Base-by-base conservation (phyloP, 805 yeast species). In the Naumovozyma castellii region DNA sequence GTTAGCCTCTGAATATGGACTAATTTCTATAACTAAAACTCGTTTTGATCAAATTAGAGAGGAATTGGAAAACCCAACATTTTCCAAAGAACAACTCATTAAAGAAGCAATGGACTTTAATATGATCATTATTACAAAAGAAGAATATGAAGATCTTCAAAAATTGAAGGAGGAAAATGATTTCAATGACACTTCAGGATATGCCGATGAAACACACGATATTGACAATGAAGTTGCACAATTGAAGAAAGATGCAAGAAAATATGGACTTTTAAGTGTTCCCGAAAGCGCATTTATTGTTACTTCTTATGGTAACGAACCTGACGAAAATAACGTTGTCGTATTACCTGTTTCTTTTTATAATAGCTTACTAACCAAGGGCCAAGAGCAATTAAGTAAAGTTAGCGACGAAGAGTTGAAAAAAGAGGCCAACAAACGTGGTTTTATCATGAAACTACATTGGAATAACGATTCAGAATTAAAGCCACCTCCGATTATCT, bases 261-360 rank as follows among this genome's bases (percentile, higher is more conserved):
- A 61, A 12, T 54, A 64, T 37, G 80, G 78, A 2, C 50, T 72
- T 36, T 51, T 80, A 47, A 67, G 76, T 37, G 66, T 83, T 32
- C 84, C 90, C 1, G 68, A 67, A 37, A 56, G 68, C n/a, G 66
- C 78, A 2, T 80, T 73, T 48, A 65, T 81, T 44, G 77, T 84
- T 1, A 79, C 87, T 1, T 76, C 82, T 1, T 71, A 71, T 29
- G 71, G 74, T 6, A 67, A 72, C 46, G 60, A 59, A 3, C 76
- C 83, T 3, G 84, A 79, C 47, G 57, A 68, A 10, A 59, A 65
- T 3, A 72, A 74, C 44, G 78, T 80, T 27, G 79, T 78, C 43
- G 77, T 79, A 8, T 54, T 82, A 27, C 87, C 90, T 4, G 64
- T 71, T 4, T 68, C 78, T 2, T 80, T 80, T 54, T 82, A 78